Evolutionary conservation across 1,284 basidiomycete species (phyloP), one percentile per base, ranked within the genome.

Genomic region (Ustanciosporium gigantosporum): DNA sequence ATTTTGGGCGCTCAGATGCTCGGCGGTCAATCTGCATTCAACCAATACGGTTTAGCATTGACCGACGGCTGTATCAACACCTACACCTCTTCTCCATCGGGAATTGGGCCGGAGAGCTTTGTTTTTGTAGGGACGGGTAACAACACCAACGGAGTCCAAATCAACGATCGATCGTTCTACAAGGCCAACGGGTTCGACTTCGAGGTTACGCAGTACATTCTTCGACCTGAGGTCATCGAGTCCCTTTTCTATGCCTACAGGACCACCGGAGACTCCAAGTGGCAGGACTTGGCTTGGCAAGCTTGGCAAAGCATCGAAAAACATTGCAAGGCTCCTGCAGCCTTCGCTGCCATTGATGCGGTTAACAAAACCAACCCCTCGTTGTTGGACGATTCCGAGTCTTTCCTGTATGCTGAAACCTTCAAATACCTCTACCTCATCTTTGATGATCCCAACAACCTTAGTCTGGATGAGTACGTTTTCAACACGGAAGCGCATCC

Each of bases 241-340:
- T 61, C 53, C 17, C 52, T 71, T 22, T 64, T 58, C 32, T 65
- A 65, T 38, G 60, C 60, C 7, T 75, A 62, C 27, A 60, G 73
- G 15, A 47, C 62, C 22, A 74, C 69, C 4, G 71, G 71, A 16
- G 73, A 75, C 45, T 8, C 37, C 14, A 46, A 39, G 17, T 69
- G 93, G 76, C 86, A 93, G 25, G 84, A 88, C 29, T 83, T 86
- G 68, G 91, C 90, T 14, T 95, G 92, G 91, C 74, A 82, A 40
- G 92, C 94, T 50, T 95, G 94, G 82, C 81, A 88, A 73, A 84
- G 90, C 2, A 93, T 95, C 67, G 84, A 91, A 70, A 85, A 85
- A 73, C 84, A 93, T 75, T 91, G 90, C 11, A 82, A 82, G 44
- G 79, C 92, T 22, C 58, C 60, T 13, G 55, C 43, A 13, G 64